These are phyloP conservation scores for Pichia sp. DNA, from an alignment of 1,139 yeast species.

Conservation along the genomic window DNA sequence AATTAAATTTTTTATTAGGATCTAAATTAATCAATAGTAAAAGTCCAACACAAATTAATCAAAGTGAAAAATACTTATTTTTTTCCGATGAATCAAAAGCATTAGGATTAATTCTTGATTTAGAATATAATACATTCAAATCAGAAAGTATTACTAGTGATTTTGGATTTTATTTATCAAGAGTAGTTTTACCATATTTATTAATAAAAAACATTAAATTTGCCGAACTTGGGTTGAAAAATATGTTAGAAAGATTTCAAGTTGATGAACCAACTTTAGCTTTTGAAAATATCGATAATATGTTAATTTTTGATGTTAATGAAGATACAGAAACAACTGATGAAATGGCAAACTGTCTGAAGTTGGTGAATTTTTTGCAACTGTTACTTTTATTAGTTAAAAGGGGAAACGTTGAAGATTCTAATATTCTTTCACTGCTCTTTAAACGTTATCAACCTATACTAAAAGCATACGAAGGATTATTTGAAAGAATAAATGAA, in stretches of 20 bases:
- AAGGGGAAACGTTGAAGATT: conserved; percentile 37
- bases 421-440: conserved; percentile 25
- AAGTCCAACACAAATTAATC: conserved; percentile 20
- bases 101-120: conserved; percentile 22
- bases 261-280: conserved; percentile 5
- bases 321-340: conserved; percentile 20
- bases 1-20: conserved; percentile 72
- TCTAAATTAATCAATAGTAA: conserved; percentile 43
- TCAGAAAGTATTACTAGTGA: conserved; percentile 15
- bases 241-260: conserved; percentile 18
- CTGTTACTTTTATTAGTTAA: conserved; percentile 58
- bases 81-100: conserved; percentile 22
- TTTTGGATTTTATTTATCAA: conserved; percentile 23
- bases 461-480: conserved; percentile 40
- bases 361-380: conserved; percentile 62
- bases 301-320: conserved; percentile 17
- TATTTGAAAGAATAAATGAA: conserved; percentile 38
- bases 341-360: conserved; percentile 25
- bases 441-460: conserved; percentile 33
- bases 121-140: conserved; percentile 23
- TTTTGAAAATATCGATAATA: conserved; percentile 13
- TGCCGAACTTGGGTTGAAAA: conserved; percentile 20
- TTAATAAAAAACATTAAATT: conserved; percentile 24
- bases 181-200: conserved; percentile 29
- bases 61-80: conserved; percentile 25